Percentiles rank a stretch among this genome's conserved stretches.
Evolutionary conservation across 75 land plant genomes (phyloP).

Genomic region (Gnetum montanum): DNA sequence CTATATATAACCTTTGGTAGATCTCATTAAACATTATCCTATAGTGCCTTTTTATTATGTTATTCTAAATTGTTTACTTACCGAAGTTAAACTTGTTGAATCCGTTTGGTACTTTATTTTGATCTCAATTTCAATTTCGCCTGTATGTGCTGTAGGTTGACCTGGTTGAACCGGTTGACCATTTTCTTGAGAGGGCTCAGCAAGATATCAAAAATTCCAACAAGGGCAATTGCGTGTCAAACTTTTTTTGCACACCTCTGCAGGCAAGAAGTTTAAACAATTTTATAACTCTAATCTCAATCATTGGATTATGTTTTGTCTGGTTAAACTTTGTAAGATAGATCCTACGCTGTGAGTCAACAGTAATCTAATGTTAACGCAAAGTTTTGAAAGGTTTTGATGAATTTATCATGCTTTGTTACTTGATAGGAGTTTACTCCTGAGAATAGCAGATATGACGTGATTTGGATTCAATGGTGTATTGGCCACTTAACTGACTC

Average conservation of each 20-base stretch:
- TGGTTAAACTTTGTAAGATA: no score
- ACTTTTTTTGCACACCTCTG: slow-evolving; percentile 78
- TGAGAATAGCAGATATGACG: slow-evolving; percentile 80
- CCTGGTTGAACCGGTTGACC: slow-evolving; percentile 94
- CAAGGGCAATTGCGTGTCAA: slow-evolving; percentile 11
- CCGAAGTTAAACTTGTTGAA: no score
- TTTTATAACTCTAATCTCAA: background rate
- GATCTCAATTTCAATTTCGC: no score
- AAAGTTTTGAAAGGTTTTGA: no score
- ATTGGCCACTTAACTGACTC: slow-evolving; percentile 92
- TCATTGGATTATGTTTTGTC: background rate
- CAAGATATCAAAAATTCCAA: slow-evolving; percentile 32
- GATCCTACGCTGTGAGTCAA: no score
- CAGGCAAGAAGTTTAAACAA: slow-evolving; percentile 42
- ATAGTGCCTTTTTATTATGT: no score
- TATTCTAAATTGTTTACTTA: no score
- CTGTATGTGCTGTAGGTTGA: slow-evolving; percentile 61
- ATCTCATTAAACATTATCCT: no score
- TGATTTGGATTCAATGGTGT: slow-evolving; percentile 99
- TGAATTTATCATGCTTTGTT: background rate
- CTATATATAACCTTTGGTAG: no score
- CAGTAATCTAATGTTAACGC: no score
- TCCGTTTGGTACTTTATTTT: no score
- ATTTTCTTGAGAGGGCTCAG: slow-evolving; percentile 83
- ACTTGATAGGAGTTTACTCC: slow-evolving; percentile 79